A percentile compares a stretch with the other conserved stretches of the same genome.
phyloP scores from a whole-genome alignment of 257 asterid genomes.

The Voacanga thouarsii region DNA sequence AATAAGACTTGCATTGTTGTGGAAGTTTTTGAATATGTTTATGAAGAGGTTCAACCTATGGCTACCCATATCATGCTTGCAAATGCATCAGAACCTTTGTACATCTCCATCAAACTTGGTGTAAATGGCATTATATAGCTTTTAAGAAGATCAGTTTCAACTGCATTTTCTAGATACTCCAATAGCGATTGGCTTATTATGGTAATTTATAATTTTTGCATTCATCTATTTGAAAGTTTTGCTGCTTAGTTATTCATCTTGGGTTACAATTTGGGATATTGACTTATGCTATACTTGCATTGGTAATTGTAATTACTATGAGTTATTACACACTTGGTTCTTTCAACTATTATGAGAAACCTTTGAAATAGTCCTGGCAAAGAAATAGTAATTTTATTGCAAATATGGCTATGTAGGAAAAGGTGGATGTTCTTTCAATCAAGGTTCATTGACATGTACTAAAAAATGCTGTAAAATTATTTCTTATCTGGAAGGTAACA shows the following conservation, averaged over 20 bases:
- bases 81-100: slow-evolving; percentile 95
- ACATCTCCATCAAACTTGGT: slow-evolving; percentile 88
- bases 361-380: neutral
- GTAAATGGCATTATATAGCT: slow-evolving; percentile 87
- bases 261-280: neutral
- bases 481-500: neutral
- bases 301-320: too few relatives aligned
- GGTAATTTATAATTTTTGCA: slow-evolving; percentile 57
- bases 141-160: slow-evolving; percentile 77
- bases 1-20: slow-evolving; percentile 69
- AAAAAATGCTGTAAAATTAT: neutral
- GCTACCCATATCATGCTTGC: slow-evolving; percentile 92
- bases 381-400: neutral
- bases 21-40: slow-evolving; percentile 87
- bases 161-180: slow-evolving; percentile 78
- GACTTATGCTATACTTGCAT: neutral
- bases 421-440: neutral
- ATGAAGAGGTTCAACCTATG: slow-evolving; percentile 91
- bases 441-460: neutral
- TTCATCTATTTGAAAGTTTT: too few relatives aligned
- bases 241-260: slow-evolving; percentile 5
- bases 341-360: neutral
- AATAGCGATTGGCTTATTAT: slow-evolving; percentile 74
- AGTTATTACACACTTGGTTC: neutral
- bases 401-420: neutral